Evolutionary conservation across 164 flowering plant species (phyloP), one percentile per base, ranked within the genome.

Genomic region (Liriodendron chinense): DNA sequence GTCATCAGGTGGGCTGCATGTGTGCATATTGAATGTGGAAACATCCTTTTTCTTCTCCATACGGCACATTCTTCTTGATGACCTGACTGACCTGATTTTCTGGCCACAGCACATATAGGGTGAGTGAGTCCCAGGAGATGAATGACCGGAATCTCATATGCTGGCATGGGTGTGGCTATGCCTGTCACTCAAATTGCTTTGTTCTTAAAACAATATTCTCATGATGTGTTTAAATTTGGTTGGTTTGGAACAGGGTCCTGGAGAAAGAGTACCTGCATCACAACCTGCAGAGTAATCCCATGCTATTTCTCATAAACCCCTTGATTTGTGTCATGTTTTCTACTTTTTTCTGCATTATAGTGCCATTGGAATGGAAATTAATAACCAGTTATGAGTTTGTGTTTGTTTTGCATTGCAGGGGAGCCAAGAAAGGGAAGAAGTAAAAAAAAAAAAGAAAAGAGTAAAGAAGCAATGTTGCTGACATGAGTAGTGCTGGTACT

Each of bases 351-450:
- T 49, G 4, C 34, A 16, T 26, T 8, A 23, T 26, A 48, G 1
- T 24, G 22, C 3, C 2, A 21, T 24, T 64, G 5, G 23, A 9
- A 6, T 24, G 47, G 47, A 2, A 57, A 1, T n/a, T 6, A 10
- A 12, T 53, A 10, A 53, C 13, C 16, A 53, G 6, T 34, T 4
- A 9, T 10, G 59, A 53, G 59, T 16, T 10, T 53, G 13, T 53
- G 13, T 53, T 2, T 2, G 25, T 26, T 18, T 66, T 26, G 26
- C n/a, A 21, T 74, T 74, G 71, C 72, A 74, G 77, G 71, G 72
- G 77, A 43, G 56, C 64, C 65, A 74, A 74, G 77, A 74, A 74
- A 43, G 71, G 26, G 65, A 68, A 68, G 72, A 67, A 74, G 48
- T 67, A 57, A 59, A 64, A 43, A 9, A 10, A 16, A 34, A 16